Evolutionary conservation across 148 eudicot species (phyloP), one percentile per base, ranked within the genome.

Genomic region (Persicaria maculosa): DNA sequence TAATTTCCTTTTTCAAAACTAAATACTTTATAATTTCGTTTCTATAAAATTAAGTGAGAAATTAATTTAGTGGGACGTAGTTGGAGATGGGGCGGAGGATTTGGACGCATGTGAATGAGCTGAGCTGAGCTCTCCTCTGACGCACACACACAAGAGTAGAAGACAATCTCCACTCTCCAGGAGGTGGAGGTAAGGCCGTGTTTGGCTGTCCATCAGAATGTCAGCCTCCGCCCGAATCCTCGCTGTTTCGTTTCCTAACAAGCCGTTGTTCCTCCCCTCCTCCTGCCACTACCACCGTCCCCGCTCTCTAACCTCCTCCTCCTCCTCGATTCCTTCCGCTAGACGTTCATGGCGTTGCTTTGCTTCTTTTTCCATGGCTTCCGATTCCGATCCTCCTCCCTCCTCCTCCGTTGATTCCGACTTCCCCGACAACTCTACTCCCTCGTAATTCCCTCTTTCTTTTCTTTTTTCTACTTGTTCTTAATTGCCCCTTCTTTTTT

Each of bases 331-430:
- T 31, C 9, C 68, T 62, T 12, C 68, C 16, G 17, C 16, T 5
- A 65, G 43, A 36, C 70, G 46, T 40, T 36, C 70, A 65, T 65
- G 46, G 46, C 70, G 73, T 71, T 71, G 52, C 54, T 48, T 47
- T 4, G 72, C 22, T 69, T 69, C 72, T 44, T 69, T 31, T 19
- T 71, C 73, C 53, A 71, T 71, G 73, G 73, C 53, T 71, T 47
- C 73, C 53, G 73, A 71, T 48, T 22, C 50, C 19, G 73, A 71
- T 16, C 73, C 73, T 71, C 73, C 73, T 25, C 9, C 50, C 7
- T 71, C 72, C 1, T 68, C 72, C 73, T 48, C 73, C 31, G 43
- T 11, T 45, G 50, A 46, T 71, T 46, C 53, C 73, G 73, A 71
- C 5, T 17, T 48, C 54, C 31, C 73, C 50, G 73, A 71, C 36